Percentiles rank a stretch among this genome's conserved stretches.
These are phyloP conservation scores for Mesembryanthemum crystallinum DNA, from an alignment of 148 eudicot genomes.

Conservation along the genomic window DNA sequence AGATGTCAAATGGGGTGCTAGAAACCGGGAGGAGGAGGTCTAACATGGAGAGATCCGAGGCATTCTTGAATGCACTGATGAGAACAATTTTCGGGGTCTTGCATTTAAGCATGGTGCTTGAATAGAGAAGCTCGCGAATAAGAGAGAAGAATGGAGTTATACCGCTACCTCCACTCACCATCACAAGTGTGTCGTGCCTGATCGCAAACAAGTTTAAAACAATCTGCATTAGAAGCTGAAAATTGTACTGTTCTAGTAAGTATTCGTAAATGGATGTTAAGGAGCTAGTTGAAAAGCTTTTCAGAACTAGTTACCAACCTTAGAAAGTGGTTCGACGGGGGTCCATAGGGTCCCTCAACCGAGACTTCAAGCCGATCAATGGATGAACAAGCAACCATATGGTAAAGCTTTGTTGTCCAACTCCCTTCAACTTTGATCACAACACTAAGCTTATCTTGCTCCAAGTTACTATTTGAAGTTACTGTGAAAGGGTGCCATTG, in stretches of 20 bases:
- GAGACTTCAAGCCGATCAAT: conserved; percentile 61
- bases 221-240: no score
- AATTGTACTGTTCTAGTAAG: no score
- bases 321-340: conserved; percentile 59
- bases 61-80: conserved; percentile 54
- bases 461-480: conserved; percentile 62
- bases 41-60: conserved; percentile 58
- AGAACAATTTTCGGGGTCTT: conserved; percentile 59
- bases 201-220: no score
- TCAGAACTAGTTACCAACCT: conserved; percentile 40
- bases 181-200: conserved; percentile 76
- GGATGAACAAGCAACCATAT: conserved; percentile 44
- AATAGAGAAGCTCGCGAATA: conserved; percentile 57
- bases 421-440: conserved; percentile 69
- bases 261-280: no score
- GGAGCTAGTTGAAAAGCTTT: no score
- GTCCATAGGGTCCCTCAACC: conserved; percentile 93
- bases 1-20: conserved; percentile 27
- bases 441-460: conserved; percentile 69
- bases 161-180: conserved; percentile 97
- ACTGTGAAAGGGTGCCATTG: conserved; percentile 97
- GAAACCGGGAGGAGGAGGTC: conserved; percentile 74
- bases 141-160: conserved; percentile 86
- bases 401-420: conserved; percentile 71
- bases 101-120: conserved; percentile 35